Conservation (phyloP, 352 stramenopile species). For the Phytopythium helicoides region DNA sequence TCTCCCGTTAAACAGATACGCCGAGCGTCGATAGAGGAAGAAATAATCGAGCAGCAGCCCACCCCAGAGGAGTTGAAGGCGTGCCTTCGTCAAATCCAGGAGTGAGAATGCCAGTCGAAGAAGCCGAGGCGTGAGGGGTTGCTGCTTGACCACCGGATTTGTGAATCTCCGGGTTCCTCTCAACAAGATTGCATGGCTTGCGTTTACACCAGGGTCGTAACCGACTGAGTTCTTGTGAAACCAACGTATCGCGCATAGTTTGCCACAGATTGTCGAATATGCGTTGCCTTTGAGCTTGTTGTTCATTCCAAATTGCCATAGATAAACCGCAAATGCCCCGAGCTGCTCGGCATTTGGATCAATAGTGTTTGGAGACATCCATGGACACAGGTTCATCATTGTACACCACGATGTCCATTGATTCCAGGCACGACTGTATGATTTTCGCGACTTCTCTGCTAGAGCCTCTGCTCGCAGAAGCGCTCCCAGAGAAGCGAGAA, state of each 20-base stretch:
- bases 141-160: constrained; percentile 14
- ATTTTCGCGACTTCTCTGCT: constrained; percentile 4
- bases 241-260: constrained; percentile 12
- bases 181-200: constrained; percentile 9
- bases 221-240: constrained; percentile 13
- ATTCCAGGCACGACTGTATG: constrained; percentile 9
- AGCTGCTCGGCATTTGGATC: constrained; percentile 14
- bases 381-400: constrained; percentile 7
- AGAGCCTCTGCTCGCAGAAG: constrained; percentile 11
- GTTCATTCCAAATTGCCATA: constrained; percentile 21
- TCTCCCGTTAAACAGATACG: constrained; percentile 15
- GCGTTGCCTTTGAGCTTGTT: constrained; percentile 4
- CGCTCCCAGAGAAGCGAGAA: constrained; percentile 13
- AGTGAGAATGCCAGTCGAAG: constrained; percentile 3
- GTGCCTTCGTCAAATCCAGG: constrained; percentile 7
- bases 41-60: constrained; percentile 14
- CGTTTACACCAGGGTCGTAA: constrained; percentile 15
- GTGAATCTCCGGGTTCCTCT: constrained; percentile 10
- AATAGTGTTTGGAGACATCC: neutral
- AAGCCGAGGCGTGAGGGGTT: constrained; percentile 7
- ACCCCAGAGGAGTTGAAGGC: constrained; percentile 11
- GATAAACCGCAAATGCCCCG: constrained; percentile 9
- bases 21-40: constrained; percentile 12
- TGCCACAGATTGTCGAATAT: constrained; percentile 14
- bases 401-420: constrained; percentile 10